phyloP scores from a whole-genome alignment of 495 filamentous ascomycete species.

The Stereocaulon alpinum region DNA sequence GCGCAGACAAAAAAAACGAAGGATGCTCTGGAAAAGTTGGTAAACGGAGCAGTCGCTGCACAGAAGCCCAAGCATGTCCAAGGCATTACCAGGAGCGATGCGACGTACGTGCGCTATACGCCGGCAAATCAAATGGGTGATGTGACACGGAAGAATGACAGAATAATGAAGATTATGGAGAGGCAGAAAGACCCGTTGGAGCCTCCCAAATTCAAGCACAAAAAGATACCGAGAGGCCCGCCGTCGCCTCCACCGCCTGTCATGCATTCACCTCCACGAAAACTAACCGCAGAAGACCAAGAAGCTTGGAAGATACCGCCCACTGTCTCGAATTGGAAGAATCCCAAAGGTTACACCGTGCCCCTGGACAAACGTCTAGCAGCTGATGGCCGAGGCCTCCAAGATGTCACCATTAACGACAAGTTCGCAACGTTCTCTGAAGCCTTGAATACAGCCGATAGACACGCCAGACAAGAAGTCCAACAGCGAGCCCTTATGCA shows the following conservation, averaged over 20 bases:
- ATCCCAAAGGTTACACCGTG: slow-evolving; percentile 95
- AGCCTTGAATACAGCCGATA: slow-evolving; percentile 84
- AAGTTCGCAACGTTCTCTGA: slow-evolving; percentile 97
- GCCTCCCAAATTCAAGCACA: slow-evolving; percentile 95
- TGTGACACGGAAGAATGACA: slow-evolving; percentile 73
- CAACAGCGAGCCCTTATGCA: slow-evolving; percentile 90
- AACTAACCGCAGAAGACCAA: slow-evolving; percentile 93
- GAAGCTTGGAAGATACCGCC: slow-evolving; percentile 91
- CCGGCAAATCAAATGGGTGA: slow-evolving; percentile 97
- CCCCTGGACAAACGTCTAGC: slow-evolving; percentile 93
- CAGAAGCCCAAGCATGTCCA: slow-evolving; percentile 96
- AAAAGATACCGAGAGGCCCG: slow-evolving; percentile 93
- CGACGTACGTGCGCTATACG: slow-evolving; percentile 92
- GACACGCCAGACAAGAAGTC: slow-evolving; percentile 93
- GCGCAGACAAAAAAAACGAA: slow-evolving; percentile 80
- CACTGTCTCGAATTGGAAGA: slow-evolving; percentile 97
- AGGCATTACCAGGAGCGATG: slow-evolving; percentile 61
- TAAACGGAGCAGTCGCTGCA: slow-evolving; percentile 73
- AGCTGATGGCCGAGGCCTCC: slow-evolving; percentile 85
- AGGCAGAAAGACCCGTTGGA: slow-evolving; percentile 95
- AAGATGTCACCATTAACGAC: slow-evolving; percentile 96
- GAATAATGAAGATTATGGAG: slow-evolving; percentile 98
- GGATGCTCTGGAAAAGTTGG: slow-evolving; percentile 68
- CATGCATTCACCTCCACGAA: slow-evolving; percentile 90
- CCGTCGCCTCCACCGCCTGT: slow-evolving; percentile 87